Evolutionary conservation across 352 stramenopile genomes (phyloP), one percentile per base, ranked within the genome.

Genomic region (Globisporangium iwayamae): DNA sequence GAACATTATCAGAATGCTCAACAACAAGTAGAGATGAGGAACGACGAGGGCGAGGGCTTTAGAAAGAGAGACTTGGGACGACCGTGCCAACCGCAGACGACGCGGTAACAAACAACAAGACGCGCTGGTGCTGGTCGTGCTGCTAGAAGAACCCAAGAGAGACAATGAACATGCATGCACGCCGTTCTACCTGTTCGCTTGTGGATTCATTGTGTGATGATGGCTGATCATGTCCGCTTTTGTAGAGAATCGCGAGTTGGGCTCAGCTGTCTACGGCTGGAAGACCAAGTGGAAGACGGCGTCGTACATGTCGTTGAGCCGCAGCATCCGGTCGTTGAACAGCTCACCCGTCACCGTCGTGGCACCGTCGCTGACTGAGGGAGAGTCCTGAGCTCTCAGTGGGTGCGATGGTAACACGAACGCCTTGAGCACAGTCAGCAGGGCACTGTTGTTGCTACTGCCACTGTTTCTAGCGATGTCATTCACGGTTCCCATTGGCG

Each of bases 1-100:
- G 78, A 94, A 94, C 76, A 72, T 94, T 38, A 69, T 92, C 52
- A 69, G 65, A 13, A 89, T 94, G 85, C 75, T 93, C 20, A 65
- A 59, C 75, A 83, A 82, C 52, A 60, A 68, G 47, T 57, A 50
- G 48, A 57, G 28, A 39, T 25, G 32, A 36, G 25, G 25, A 28
- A 28, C 25, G 25, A 28, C 25, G 13, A 30, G n/a, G 46, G 11
- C 46, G 47, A 54, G 48, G 8, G 48, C n/a, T 9, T 32, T 30
- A 39, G 11, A 46, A 28, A 25, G 25, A 51, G 32, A 13, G 16
- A 18, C 39, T 9, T n/a, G 28, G 28, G 34, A 28, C 16, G 36
- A 60, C 14, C 16, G n/a, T 16, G n/a, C 20, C n/a, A 4, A 13
- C 36, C 9, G 3, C 36, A 39, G 48, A 52, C 32, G 48, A 25